A percentile compares a stretch with the other conserved stretches of the same genome.
Evolutionary conservation across 1,284 basidiomycete genomes (phyloP).

Genomic region (Porogramme epimiltina): DNA sequence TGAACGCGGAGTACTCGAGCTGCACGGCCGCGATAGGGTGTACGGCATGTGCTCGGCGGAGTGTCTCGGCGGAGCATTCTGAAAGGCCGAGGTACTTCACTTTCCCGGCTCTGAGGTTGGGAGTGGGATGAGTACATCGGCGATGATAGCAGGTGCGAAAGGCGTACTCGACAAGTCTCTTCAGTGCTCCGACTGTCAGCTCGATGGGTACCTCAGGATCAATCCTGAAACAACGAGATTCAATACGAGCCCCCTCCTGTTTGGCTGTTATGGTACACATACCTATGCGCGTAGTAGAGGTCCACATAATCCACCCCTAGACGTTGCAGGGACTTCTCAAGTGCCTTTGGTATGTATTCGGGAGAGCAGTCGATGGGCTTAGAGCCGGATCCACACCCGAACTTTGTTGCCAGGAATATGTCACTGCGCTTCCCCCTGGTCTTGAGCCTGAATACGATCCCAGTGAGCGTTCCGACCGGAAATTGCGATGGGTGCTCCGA

Average conservation of each 20-base stretch:
- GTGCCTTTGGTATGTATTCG: conserved; percentile 36
- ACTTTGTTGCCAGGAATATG: conserved; percentile 55
- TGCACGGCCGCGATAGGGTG: conserved; percentile 65
- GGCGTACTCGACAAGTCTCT: conserved; percentile 51
- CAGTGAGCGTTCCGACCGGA: no score
- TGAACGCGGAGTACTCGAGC: conserved; percentile 67
- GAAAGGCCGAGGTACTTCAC: conserved; percentile 64
- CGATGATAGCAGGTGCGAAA: background rate
- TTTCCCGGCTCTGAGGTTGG: conserved; percentile 49
- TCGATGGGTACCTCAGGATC: conserved; percentile 50
- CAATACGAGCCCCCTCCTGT: no score
- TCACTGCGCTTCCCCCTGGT: conserved; percentile 40
- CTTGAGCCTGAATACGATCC: conserved; percentile 33
- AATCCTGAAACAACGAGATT: conserved; percentile 30
- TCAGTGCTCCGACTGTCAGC: conserved; percentile 51
- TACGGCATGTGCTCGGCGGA: conserved; percentile 64
- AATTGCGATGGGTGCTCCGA: background rate
- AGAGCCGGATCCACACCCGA: conserved; percentile 36
- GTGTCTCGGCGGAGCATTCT: conserved; percentile 57
- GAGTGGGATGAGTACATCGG: background rate
- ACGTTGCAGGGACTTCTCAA: conserved; percentile 39
- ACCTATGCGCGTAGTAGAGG: conserved; percentile 47
- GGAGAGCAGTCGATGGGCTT: conserved; percentile 33
- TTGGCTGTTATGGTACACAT: background rate
- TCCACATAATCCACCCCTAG: conserved; percentile 49